Evolutionary conservation across 768 basidiomycete species (phyloP).

Genomic region (Xerocomus brunneocitrinus): DNA sequence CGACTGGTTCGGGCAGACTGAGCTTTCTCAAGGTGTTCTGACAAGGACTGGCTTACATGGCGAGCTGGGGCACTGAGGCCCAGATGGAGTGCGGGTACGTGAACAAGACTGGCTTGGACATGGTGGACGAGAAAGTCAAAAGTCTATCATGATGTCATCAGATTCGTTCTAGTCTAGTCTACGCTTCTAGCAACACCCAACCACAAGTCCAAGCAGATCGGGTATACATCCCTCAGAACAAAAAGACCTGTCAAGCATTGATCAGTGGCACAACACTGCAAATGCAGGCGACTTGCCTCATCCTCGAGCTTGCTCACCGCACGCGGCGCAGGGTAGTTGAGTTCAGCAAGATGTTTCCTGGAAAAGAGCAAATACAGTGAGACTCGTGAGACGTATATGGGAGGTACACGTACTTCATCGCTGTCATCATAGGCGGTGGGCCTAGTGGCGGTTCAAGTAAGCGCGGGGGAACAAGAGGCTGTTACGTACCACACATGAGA

Average conservation of each 20-base stretch:
- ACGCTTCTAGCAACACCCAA: not conserved
- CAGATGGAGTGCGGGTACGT: conserved; percentile 37
- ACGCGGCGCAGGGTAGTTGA: conserved; percentile 83
- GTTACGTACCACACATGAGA: conserved; percentile 74
- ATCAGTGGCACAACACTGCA: too few species aligned
- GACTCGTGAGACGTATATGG: not conserved
- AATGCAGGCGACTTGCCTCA: conserved; percentile 44
- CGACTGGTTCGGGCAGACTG: conserved; percentile 22
- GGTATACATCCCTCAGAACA: conserved; percentile 31
- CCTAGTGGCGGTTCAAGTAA: conserved; percentile 32
- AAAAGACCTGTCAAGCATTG: conserved; percentile 32
- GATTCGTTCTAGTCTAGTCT: conserved; percentile 1
- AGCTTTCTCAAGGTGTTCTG: too few species aligned
- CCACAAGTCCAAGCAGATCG: too few species aligned
- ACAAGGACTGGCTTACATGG: conserved; percentile 30
- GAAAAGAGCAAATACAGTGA: conserved; percentile 1
- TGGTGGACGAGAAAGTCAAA: not conserved
- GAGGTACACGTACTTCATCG: conserved; percentile 63
- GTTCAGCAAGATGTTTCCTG: conserved; percentile 85
- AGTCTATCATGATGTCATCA: not conserved
- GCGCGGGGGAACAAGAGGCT: conserved; percentile 7
- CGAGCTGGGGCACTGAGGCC: conserved; percentile 39
- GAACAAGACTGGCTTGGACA: conserved; percentile 31
- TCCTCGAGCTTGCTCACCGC: conserved; percentile 92
- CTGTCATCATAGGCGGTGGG: conserved; percentile 72